Evolutionary conservation across 2,329 filamentous ascomycete genomes (phyloP), one percentile per base, ranked within the genome.

Genomic region (Bipolaris oryzae): DNA sequence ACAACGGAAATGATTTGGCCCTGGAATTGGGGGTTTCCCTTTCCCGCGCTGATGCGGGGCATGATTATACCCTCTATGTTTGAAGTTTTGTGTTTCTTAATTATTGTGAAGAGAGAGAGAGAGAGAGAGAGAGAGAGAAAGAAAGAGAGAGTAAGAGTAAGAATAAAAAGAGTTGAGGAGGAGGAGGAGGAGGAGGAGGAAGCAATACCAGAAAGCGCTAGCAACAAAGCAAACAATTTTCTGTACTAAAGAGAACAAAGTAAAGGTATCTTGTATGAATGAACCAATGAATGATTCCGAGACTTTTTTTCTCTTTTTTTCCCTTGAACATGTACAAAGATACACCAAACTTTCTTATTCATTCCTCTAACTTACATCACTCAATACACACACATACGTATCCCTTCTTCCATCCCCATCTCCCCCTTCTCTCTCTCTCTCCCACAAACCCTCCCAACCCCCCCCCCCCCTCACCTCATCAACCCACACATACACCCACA

Each of bases 401-500:
- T 6, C 5, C 5, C 23, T 9, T 5, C 25, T 3, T 5, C 25
- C 25, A 2, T 1, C 25, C 7, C 15, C 28, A 1, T 10, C 41
- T 13, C 23, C 15, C 21, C 13, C n/a, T 18, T 18, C 3, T 11
- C n/a, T 31, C 21, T 44, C 18, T 23, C 21, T n/a, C 23, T 11
- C 15, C 28, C 5, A 28, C 25, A 21, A 3, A 21, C 5, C 2
- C 11, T 28, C 11, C 16, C 21, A 4, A 28, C 1, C 43, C 7
- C 1, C 7, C 6, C 5, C 2, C 7, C 23, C 2, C 23, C 9
- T 50, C 50, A 77, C 58, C 72, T 74, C 67, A 76, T 59, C 50
- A 79, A 55, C 52, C 77, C 80, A 74, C 83, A 86, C 64, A 80
- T 74, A 66, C 84, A 86, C 58, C 77, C 73, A 68, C 84, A 86